Conservation (phyloP, 176 grass and related monocot genomes). For the Paspalum vaginatum region DNA sequence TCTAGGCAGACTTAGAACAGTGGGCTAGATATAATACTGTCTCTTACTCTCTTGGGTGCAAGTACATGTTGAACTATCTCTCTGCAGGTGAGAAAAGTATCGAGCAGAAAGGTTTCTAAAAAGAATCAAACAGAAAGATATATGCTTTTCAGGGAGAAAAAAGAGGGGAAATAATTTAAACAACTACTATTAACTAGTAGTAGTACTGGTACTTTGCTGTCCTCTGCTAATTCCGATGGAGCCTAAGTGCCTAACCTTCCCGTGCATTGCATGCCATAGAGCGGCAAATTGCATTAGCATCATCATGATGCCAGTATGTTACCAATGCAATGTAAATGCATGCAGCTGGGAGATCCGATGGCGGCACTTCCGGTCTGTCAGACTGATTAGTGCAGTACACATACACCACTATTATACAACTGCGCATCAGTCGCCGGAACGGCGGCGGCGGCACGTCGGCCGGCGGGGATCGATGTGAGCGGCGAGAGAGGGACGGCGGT, state of each 20-base stretch:
- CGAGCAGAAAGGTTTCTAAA: constrained; percentile 20
- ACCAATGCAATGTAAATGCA: neutral
- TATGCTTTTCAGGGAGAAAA: constrained; percentile 8
- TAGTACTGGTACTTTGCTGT: neutral
- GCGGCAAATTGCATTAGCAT: constrained; percentile 15
- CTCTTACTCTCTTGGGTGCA: neutral
- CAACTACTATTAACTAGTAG: neutral
- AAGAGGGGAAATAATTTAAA: neutral
- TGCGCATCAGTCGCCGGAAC: neutral
- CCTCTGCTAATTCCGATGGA: constrained; percentile 41
- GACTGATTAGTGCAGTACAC: neutral
- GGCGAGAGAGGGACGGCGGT: neutral
- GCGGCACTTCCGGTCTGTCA: neutral
- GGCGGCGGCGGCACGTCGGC: constrained; percentile 18
- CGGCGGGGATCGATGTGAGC: constrained; percentile 14
- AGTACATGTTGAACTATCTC: constrained; percentile 36
- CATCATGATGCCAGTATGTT: neutral
- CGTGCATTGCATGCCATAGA: neutral
- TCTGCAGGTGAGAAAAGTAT: constrained; percentile 28
- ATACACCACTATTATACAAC: too few relatives aligned
- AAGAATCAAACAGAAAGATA: constrained; percentile 7
- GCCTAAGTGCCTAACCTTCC: constrained; percentile 16
- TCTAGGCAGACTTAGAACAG: too few relatives aligned
- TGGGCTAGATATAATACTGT: too few relatives aligned
- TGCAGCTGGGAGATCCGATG: neutral